Conservation (phyloP, 129 eudicot species). For the Tagetes patula region DNA sequence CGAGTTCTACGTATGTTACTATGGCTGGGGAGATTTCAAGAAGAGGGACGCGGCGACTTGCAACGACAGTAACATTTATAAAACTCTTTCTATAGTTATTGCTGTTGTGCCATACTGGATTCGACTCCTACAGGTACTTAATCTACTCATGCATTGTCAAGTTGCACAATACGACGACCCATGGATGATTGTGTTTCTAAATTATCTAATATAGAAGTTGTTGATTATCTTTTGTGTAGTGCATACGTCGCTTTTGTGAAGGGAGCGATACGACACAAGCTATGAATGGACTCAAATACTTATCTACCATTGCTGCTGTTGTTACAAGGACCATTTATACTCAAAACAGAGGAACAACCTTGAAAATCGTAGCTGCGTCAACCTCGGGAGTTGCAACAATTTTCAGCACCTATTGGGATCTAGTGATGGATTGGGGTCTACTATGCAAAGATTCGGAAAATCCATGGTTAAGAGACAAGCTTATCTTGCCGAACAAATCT, state of each 20-base stretch:
- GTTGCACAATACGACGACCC: background rate
- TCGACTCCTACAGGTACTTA: constrained; percentile 56
- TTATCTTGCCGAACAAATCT: constrained; percentile 42
- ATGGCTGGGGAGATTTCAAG: constrained; percentile 61
- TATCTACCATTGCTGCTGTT: constrained; percentile 62
- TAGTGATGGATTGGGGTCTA: constrained; percentile 79
- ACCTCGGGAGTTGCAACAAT: constrained; percentile 58
- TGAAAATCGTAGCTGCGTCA: constrained; percentile 45
- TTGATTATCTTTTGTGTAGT: constrained; percentile 33
- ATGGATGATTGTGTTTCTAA: background rate
- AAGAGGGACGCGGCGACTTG: constrained; percentile 45
- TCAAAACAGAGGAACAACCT: constrained; percentile 25
- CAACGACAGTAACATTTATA: constrained; percentile 19
- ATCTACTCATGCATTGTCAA: background rate
- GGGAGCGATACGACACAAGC: constrained; percentile 56
- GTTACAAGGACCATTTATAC: constrained; percentile 48
- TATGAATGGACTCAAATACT: constrained; percentile 60
- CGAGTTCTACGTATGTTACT: constrained; percentile 69
- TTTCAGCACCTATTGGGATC: constrained; percentile 68
- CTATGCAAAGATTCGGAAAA: constrained; percentile 47
- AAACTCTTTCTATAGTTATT: constrained; percentile 36
- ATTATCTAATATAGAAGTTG: background rate
- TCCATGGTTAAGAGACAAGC: constrained; percentile 77
- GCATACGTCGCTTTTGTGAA: constrained; percentile 53
- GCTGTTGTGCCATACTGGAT: constrained; percentile 67